Base-by-base conservation (phyloP, 179 eudicot species). In the Beta corolliflora region DNA sequence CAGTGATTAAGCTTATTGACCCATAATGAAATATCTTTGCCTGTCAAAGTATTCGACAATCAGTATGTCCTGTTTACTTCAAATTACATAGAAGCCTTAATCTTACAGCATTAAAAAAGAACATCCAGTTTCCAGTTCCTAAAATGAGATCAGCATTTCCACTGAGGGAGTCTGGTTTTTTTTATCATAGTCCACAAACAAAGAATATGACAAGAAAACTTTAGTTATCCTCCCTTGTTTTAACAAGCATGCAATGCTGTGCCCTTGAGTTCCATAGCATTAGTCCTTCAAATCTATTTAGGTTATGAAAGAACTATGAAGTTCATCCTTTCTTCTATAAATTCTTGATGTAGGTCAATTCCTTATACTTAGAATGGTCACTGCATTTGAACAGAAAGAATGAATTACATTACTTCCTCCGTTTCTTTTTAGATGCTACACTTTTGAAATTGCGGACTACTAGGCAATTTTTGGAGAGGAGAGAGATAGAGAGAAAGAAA, bases 21-120 rank as follows among this genome's bases (percentile, higher is more conserved):
- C 99, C 99, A 82, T 92, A 95, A 81, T 95, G 99, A 79, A 95
- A 92, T 71, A 95, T 90, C 83, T 87, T 95, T 79, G 99, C 99
- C 98, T 95, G 93, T 80, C 84, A 86, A 75, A 18, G 70, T 9
- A 63, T 25, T 25, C 1, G 29, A 25, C 29, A 25, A 36, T 67
- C 55, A 68, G n/a, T 0, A 52, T 56, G 53, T n/a, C 52, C 2
- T 25, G 15, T 41, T 41, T 63, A 64, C 64, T 36, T 59, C 10
- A 23, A 48, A 36, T 73, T 19, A 25, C 19, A 21, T 44, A 3
- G 55, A 60, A 80, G 21, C n/a, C 68, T 77, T 55, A 18, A 72
- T 41, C 53, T 63, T 76, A 0, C 54, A 9, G 66, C 44, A 6
- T 12, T 19, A 8, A 25, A 25, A 25, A 25, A 25, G 29, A 25